Evolutionary conservation across 768 basidiomycete genomes (phyloP).

Genomic region (Naganishia onofrii): DNA sequence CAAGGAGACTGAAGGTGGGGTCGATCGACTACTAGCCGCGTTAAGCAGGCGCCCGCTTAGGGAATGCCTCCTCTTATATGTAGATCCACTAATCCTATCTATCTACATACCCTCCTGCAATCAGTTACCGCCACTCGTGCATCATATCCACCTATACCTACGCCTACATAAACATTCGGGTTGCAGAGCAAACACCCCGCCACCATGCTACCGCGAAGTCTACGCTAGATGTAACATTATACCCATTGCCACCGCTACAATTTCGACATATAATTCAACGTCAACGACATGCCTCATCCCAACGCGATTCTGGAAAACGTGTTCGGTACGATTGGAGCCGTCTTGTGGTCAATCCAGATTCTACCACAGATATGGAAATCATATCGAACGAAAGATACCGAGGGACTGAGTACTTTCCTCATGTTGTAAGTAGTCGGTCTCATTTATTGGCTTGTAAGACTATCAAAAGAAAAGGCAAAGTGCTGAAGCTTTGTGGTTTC

Average conservation of each 20-base stretch:
- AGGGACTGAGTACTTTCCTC: slow-evolving; percentile 67
- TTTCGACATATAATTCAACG: background rate
- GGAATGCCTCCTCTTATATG: no score
- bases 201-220: background rate
- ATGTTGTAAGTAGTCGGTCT: slow-evolving; percentile 56
- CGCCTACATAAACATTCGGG: no score
- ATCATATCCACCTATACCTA: no score
- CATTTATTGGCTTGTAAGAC: no score
- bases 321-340: slow-evolving; percentile 65
- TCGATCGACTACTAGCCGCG: background rate
- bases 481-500: slow-evolving; percentile 17
- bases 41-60: background rate
- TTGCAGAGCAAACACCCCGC: no score
- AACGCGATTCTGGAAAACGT: slow-evolving; percentile 65
- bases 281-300: slow-evolving; percentile 44
- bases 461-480: background rate
- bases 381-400: slow-evolving; percentile 64
- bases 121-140: no score
- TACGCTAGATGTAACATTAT: background rate
- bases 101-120: no score
- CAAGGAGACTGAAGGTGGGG: no score
- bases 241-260: no score
- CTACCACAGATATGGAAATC: slow-evolving; percentile 74
- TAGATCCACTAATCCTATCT: no score
- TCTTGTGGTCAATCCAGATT: slow-evolving; percentile 53